Base-by-base conservation (phyloP, 495 filamentous ascomycete genomes). In the Aspergillus wentii region DNA sequence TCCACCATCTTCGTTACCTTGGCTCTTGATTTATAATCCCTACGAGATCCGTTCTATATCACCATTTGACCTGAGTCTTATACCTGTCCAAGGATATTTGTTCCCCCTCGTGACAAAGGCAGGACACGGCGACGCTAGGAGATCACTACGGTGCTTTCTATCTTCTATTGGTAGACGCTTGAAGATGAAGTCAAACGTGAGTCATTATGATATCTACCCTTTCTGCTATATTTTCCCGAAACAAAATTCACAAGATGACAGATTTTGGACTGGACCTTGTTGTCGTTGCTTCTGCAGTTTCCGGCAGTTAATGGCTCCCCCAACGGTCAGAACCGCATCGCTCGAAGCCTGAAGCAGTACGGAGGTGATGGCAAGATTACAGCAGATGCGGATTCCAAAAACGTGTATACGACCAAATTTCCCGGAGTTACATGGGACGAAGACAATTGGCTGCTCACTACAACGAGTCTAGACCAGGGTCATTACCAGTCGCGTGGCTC, bases 401-500 rank as follows among this genome's bases (percentile, higher is more conserved):
- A 62, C 30, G 49, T 63, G 14, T 75, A 76, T 39, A 34, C 62
- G 28, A 75, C 71, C 2, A 59, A 62, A 16, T 76, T 76, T 33
- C 43, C 59, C 7, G 67, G 66, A 3, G 70, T 76, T 11, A 75
- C 66, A 5, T 87, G 80, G 82, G 76, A 85, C 41, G 68, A 82
- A 28, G 69, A 68, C 23, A 69, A 77, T 30, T 85, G 82, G 83
- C 50, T 62, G 4, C 59, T 86, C 6, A 69, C 61, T 1, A 80
- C 76, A 2, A 75, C 66, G 7, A 64, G 51, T 13, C 59, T 79
- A 2, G 65, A 75, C 35, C 78, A 74, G 43, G 80, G 79, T 17
- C 72, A 75, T 30, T 85, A 76, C 52, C 74, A 85, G 48, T 64
- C 77, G 0, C 76, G 81, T 21, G 67, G 79, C 31, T 75, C 74